Evolutionary conservation across 305 asterid species (phyloP), one percentile per base, ranked within the genome.

Genomic region (Fraxinus latifolia): DNA sequence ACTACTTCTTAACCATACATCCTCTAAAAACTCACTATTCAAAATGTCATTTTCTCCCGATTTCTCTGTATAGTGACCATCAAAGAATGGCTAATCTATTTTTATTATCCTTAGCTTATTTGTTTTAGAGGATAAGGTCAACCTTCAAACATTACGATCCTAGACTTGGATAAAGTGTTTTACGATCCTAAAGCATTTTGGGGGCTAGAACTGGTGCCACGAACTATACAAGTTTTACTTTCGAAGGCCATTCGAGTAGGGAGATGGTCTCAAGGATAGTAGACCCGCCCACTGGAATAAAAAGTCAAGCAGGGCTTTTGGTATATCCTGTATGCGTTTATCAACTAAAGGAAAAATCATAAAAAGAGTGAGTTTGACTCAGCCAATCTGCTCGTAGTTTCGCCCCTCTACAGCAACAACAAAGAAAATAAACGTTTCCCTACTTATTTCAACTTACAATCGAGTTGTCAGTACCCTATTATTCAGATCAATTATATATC

Each of bases 221-320:
- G 58, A 50, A 50, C 60, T 15, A 50, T 50, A 15, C 21, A 50
- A n/a, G 60, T 50, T 50, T 50, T 15, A 50, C 60, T 14, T 50
- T 50, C 60, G 6, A 50, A 50, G 60, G 60, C 60, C 21, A 50
- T 15, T 50, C 58, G 60, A n/a, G 19, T 14, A 15, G 7, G 89
- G 71, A 42, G 50, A 42, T 15, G n/a, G 58, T 87, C 85, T 33
- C 92, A 91, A 82, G 93, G 47, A 55, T 55, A 17, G 31, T 42
- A 42, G 50, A 42, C n/a, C n/a, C 50, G n/a, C 50, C n/a, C 50
- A 42, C 15, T 9, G n/a, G 50, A 42, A 42, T 42, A 42, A 9
- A 42, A 42, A 42, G 50, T 42, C 50, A n/a, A 42, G 50, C 50
- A 42, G n/a, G 50, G 50, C 50, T 42, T 11, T 42, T 42, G 50